Conservation (phyloP, 2,329 filamentous ascomycete species). For the Fusarium proliferatum region DNA sequence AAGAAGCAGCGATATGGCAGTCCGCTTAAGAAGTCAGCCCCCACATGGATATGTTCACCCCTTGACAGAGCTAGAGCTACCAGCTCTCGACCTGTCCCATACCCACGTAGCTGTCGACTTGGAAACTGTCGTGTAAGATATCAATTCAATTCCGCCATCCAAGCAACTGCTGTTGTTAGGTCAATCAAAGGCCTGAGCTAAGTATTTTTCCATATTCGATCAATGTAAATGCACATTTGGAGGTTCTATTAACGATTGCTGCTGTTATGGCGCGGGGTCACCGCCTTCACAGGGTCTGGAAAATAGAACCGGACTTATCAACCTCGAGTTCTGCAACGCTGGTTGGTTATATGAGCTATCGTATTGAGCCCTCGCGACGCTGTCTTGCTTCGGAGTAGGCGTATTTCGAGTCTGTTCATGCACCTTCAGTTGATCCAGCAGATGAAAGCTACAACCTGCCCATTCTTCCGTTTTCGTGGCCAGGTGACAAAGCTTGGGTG, state of each 20-base stretch:
- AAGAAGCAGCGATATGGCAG: not conserved
- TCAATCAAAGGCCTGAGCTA: not conserved
- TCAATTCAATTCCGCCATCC: not conserved
- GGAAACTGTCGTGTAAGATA: not conserved
- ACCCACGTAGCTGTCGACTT: not conserved
- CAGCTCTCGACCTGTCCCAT: slow-evolving; percentile 9
- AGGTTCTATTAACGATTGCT: slow-evolving; percentile 14
- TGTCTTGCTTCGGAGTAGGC: slow-evolving; percentile 19
- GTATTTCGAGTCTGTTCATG: slow-evolving; percentile 2
- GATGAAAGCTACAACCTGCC: slow-evolving; percentile 1
- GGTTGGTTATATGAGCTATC: slow-evolving; percentile 26
- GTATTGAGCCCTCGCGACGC: slow-evolving; percentile 10
- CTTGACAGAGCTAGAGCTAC: slow-evolving; percentile 9
- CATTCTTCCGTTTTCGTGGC: slow-evolving; percentile 10
- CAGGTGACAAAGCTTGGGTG: slow-evolving; percentile 14
- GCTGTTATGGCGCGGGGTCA: slow-evolving; percentile 45
- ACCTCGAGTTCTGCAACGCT: slow-evolving; percentile 33
- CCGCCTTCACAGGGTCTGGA: slow-evolving; percentile 42
- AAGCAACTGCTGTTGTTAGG: not conserved
- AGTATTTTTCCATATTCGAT: not conserved
- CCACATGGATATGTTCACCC: slow-evolving; percentile 37
- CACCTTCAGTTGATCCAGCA: slow-evolving; percentile 10
- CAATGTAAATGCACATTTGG: not conserved
- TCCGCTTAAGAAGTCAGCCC: slow-evolving; percentile 3
- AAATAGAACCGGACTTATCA: slow-evolving; percentile 47